Conservation (phyloP, 805 yeast species). For the Metschnikowia proteae region DNA sequence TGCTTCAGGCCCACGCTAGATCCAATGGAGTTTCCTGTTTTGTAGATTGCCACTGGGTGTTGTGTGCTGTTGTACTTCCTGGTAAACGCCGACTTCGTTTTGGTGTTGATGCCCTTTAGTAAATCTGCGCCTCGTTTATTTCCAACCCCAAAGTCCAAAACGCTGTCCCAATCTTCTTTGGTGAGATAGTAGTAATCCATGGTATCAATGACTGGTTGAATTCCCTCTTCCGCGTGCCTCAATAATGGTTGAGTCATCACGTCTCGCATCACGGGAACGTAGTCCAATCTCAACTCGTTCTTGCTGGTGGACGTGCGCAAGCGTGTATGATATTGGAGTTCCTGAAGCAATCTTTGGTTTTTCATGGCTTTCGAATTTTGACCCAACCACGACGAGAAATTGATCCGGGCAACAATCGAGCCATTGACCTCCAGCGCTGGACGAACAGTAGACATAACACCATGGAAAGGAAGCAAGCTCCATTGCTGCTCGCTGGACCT, state of each 20-base stretch:
- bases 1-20: slow-evolving; percentile 21
- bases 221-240: slow-evolving; percentile 55
- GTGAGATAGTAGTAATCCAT: slow-evolving; percentile 86
- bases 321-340: slow-evolving; percentile 82
- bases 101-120: slow-evolving; percentile 64
- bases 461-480: slow-evolving; percentile 91
- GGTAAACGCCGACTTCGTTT: slow-evolving; percentile 83
- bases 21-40: slow-evolving; percentile 59
- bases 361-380: slow-evolving; percentile 83
- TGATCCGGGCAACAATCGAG: slow-evolving; percentile 59
- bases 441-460: slow-evolving; percentile 74
- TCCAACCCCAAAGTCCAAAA: slow-evolving; percentile 83
- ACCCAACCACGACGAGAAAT: slow-evolving; percentile 85
- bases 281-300: slow-evolving; percentile 68
- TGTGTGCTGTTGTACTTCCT: slow-evolving; percentile 68
- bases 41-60: slow-evolving; percentile 85
- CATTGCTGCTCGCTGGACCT: slow-evolving; percentile 92
- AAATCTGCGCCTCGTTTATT: slow-evolving; percentile 33
- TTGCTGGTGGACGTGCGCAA: slow-evolving; percentile 75
- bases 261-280: slow-evolving; percentile 61
- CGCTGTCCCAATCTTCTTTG: slow-evolving; percentile 86
- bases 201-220: slow-evolving; percentile 58
- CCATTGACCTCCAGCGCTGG: slow-evolving; percentile 81
- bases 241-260: slow-evolving; percentile 58
- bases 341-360: slow-evolving; percentile 74